Conservation (phyloP, 1,284 basidiomycete genomes). For the Pholiota adiposa region DNA sequence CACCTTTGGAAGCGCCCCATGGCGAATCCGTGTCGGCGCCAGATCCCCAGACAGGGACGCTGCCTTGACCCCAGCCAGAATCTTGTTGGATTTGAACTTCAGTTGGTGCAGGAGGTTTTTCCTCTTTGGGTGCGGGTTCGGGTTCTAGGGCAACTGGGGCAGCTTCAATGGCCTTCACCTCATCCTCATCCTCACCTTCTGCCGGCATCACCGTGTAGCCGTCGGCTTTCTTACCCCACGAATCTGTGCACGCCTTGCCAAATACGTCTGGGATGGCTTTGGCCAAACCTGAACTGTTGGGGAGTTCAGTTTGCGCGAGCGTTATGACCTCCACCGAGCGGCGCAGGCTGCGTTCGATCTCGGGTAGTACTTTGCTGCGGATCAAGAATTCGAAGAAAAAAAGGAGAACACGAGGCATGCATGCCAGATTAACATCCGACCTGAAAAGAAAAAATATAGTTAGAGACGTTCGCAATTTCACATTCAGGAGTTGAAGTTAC, state of each 20-base stretch:
- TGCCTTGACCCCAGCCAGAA: not conserved
- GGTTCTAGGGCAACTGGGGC: too few relatives aligned
- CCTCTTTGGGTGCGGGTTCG: too few relatives aligned
- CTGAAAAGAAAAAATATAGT: conserved; percentile 30
- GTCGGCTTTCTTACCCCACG: conserved; percentile 52
- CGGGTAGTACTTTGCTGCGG: conserved; percentile 59
- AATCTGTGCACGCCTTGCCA: conserved; percentile 45
- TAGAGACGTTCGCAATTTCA: not conserved
- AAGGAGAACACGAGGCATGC: conserved; percentile 54
- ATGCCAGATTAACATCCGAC: conserved; percentile 44
- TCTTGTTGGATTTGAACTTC: not conserved
- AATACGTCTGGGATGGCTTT: conserved; percentile 57
- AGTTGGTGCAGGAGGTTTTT: not conserved
- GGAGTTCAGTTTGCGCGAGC: conserved; percentile 58
- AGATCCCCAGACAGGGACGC: not conserved
- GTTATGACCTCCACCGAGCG: conserved; percentile 50
- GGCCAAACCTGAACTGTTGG: conserved; percentile 52
- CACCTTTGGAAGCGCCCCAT: not conserved
- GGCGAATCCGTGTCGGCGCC: not conserved
- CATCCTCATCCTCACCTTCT: not conserved
- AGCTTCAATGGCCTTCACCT: not conserved
- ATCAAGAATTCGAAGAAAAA: conserved; percentile 67
- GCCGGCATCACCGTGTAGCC: too few relatives aligned
- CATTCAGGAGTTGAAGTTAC: conserved; percentile 38
- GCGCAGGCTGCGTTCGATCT: conserved; percentile 45